phyloP scores from a whole-genome alignment of 2,329 filamentous ascomycete genomes.

The Phialemonium atrogriseum region DNA sequence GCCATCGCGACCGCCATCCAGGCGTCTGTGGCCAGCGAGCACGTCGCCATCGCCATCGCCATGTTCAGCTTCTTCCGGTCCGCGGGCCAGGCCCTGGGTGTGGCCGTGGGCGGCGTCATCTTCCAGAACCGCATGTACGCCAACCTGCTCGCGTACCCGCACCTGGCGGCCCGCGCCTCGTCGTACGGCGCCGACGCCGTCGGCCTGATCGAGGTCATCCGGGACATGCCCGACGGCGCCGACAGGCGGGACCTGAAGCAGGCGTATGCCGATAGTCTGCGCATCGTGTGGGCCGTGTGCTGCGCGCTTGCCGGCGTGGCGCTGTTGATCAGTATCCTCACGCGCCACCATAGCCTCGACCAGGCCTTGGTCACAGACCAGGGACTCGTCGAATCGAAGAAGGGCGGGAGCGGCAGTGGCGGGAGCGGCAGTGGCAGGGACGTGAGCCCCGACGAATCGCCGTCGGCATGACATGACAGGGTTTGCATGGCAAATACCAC shows the following conservation, averaged over 20 bases:
- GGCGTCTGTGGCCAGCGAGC: slow-evolving; percentile 24
- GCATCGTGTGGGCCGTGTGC: slow-evolving; percentile 17
- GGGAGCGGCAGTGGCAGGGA: too few species aligned
- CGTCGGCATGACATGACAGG: too few species aligned
- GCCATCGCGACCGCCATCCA: slow-evolving; percentile 30
- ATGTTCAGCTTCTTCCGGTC: slow-evolving; percentile 33
- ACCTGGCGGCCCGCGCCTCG: slow-evolving; percentile 21
- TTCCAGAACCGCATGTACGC: slow-evolving; percentile 31
- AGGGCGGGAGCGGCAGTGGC: too few species aligned
- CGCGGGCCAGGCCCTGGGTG: slow-evolving; percentile 31
- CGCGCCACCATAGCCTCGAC: slow-evolving; percentile 17
- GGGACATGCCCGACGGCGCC: slow-evolving; percentile 13
- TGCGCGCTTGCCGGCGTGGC: slow-evolving; percentile 15
- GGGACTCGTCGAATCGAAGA: too few species aligned
- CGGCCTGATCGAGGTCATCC: slow-evolving; percentile 11
- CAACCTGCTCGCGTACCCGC: slow-evolving; percentile 20
- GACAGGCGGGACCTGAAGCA: slow-evolving; percentile 12
- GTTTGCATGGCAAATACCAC: too few species aligned
- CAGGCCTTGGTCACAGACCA: too few species aligned
- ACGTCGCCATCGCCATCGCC: slow-evolving; percentile 27
- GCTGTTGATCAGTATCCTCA: slow-evolving; percentile 10
- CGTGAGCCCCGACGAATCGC: too few species aligned
- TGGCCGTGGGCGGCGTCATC: slow-evolving; percentile 29
- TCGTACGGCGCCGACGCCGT: slow-evolving; percentile 19
- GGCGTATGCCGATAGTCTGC: slow-evolving; percentile 16